Evolutionary conservation across 108 stramenopile genomes (phyloP).

Genomic region (Skeletonema grethae): DNA sequence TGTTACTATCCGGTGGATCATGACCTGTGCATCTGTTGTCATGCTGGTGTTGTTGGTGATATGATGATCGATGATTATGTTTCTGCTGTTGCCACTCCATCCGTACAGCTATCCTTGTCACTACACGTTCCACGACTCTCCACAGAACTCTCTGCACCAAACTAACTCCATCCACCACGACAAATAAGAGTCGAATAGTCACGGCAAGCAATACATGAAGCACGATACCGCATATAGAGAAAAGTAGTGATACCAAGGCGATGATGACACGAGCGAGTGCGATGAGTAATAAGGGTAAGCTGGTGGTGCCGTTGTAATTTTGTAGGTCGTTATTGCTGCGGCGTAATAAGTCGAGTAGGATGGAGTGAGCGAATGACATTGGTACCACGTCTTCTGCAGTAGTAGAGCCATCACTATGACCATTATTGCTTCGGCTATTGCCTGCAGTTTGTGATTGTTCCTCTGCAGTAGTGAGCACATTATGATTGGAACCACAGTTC

Average conservation of each 20-base stretch:
- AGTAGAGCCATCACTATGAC: neutral
- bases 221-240: neutral
- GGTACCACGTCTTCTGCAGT: neutral
- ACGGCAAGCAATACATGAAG: neutral
- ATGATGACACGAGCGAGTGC: slow-evolving; percentile 4
- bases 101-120: neutral
- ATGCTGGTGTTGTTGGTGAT: no score
- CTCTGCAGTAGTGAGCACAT: neutral
- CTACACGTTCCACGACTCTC: neutral
- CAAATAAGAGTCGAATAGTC: slow-evolving; percentile 1
- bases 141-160: neutral
- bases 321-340: neutral
- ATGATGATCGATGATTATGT: no score
- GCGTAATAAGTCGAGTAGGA: neutral
- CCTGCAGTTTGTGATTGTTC: no score
- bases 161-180: neutral
- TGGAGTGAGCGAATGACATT: neutral
- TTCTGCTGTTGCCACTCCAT: neutral
- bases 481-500: neutral
- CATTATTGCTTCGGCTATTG: neutral
- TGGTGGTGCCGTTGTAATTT: neutral
- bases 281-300: neutral
- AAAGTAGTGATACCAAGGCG: neutral
- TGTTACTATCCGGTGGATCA: neutral
- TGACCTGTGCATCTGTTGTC: neutral